A percentile compares a stretch with the other conserved stretches of the same genome.
Conservation (phyloP, 192 early-diverging fungal genomes). For the Coemansia sp. region DNA sequence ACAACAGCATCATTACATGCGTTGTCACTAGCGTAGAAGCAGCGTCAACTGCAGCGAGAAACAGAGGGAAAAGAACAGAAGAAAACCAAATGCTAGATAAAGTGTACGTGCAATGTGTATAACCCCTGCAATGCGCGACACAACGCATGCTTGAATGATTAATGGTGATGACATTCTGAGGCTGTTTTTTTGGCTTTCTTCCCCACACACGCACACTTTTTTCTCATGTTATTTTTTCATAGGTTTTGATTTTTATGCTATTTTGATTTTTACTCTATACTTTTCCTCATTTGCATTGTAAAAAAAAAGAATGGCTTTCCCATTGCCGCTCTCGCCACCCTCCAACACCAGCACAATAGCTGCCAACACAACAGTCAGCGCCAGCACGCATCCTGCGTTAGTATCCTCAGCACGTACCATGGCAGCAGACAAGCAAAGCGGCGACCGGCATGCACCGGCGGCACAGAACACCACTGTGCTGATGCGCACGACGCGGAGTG, state of each 20-base stretch:
- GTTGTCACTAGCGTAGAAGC: no score
- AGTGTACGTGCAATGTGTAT: no score
- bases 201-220: neutral
- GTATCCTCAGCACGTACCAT: neutral
- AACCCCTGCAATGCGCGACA: no score
- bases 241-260: neutral
- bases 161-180: no score
- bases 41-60: no score
- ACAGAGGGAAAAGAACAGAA: no score
- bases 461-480: slow-evolving; percentile 20
- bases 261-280: neutral
- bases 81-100: no score
- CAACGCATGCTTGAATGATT: no score
- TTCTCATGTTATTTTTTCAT: neutral
- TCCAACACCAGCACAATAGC: slow-evolving; percentile 6
- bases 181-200: neutral
- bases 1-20: no score
- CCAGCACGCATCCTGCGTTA: neutral
- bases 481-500: slow-evolving; percentile 24
- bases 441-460: neutral
- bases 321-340: neutral
- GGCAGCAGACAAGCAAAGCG: neutral
- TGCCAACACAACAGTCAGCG: neutral
- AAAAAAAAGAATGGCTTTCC: neutral
- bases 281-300: neutral